Base-by-base conservation (phyloP, 805 yeast species). In the Ogataea neopini region DNA sequence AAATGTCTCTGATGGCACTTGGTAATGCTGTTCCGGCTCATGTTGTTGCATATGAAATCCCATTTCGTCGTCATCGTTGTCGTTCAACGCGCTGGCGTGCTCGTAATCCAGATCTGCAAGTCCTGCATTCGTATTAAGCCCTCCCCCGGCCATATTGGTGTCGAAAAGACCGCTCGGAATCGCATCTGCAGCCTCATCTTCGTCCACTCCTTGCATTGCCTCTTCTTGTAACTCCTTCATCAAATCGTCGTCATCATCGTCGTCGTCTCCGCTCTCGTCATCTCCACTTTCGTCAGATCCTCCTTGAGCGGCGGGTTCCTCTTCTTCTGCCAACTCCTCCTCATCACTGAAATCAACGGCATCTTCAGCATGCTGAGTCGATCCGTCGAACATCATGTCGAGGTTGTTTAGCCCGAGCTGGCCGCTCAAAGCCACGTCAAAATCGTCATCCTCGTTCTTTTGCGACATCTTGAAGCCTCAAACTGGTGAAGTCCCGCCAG, bases 261-360 rank as follows among this genome's bases (percentile, higher is more conserved):
- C 65, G 11, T 63, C 70, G 45, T 74, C 76, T 36, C 68, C 72
- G 44, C 66, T 72, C 25, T 63, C 71, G 29, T 72, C 72, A n/a
- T 26, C 7, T 8, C 7, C 72, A 10, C 23, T 14, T 10, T 32
- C 75, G 4, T 43, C 61, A 25, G 30, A 58, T 4, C 40, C 59
- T 4, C 40, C 56, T 14, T 50, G 58, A 49, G 37, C 73, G 25
- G 68, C 74, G 1, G 73, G 62, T 3, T 25, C 35, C 47, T 88
- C 96, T 39, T 91, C 97, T 19, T 91, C 97, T 0, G 97, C 97
- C 41, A 91, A 71, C 65, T 91, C 97, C 56, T 91, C 97, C 59
- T 88, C 95, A 63, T 88, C 96, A 60, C 88, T 97, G 63, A 87
- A 92, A 66, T 92, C 98, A 26, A 90, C 73, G 8, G 99, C 99